Conservation (phyloP, 1,139 yeast genomes). For the Geotrichum bryndzae region DNA sequence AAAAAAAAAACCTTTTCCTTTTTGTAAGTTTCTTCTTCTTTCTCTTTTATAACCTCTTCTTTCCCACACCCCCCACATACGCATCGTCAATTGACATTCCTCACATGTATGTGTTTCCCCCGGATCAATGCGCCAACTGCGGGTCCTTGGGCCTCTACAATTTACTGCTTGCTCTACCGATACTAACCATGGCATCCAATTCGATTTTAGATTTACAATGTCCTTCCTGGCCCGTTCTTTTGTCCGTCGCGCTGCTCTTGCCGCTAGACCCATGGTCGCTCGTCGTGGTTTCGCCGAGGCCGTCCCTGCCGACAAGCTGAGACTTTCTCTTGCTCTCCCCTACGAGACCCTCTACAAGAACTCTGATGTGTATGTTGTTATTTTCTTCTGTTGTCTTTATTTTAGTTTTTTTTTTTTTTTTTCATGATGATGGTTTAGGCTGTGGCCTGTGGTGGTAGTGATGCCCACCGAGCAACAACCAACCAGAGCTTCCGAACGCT, state of each 20-base stretch:
- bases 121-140: background rate
- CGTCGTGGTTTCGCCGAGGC: conserved; percentile 90
- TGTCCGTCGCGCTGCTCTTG: conserved; percentile 24
- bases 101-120: background rate
- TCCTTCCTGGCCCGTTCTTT: conserved; percentile 25
- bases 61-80: background rate
- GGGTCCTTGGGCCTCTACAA: background rate
- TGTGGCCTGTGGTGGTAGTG: background rate
- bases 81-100: background rate
- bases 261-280: conserved; percentile 55
- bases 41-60: background rate
- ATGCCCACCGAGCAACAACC: conserved; percentile 7
- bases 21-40: background rate
- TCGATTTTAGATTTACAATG: conserved; percentile 22
- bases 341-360: conserved; percentile 39
- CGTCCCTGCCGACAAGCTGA: conserved; percentile 70
- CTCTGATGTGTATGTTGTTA: conserved; percentile 41
- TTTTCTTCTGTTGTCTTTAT: background rate
- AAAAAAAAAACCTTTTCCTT: background rate
- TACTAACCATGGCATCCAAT: background rate
- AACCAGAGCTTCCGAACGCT: background rate
- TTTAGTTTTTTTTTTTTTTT: background rate
- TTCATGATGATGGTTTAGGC: background rate
- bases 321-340: conserved; percentile 74
- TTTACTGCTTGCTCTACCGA: background rate